Evolutionary conservation across 106 monocot species (phyloP).

Genomic region (Dendrobium nobile): DNA sequence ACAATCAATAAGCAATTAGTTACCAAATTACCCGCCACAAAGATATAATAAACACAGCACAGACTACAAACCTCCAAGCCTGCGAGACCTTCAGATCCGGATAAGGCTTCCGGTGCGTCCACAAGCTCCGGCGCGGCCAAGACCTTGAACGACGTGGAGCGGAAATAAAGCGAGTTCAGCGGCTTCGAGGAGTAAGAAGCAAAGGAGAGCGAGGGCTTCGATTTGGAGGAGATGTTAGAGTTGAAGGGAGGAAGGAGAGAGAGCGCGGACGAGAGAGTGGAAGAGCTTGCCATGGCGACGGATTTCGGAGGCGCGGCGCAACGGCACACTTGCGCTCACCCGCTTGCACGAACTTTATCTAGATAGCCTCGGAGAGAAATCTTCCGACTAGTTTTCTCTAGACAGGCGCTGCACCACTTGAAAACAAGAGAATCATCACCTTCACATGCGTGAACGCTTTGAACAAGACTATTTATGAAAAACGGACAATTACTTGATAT

Average conservation of each 20-base stretch:
- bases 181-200: not conserved
- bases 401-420: too few relatives aligned
- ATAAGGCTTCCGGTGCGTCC: not conserved
- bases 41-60: not conserved
- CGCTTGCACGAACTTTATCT: too few relatives aligned
- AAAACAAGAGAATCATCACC: too few relatives aligned
- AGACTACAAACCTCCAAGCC: not conserved
- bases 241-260: not conserved
- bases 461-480: too few relatives aligned
- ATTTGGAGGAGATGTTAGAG: not conserved
- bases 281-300: not conserved
- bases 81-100: not conserved
- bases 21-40: not conserved
- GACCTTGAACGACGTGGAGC: not conserved
- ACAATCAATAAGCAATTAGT: not conserved
- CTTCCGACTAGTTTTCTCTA: too few relatives aligned
- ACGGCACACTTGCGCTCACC: not conserved
- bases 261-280: not conserved
- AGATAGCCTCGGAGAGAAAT: too few relatives aligned
- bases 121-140: constrained; percentile 1
- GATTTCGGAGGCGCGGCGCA: constrained; percentile 1
- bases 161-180: not conserved
- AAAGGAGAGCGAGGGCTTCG: not conserved
- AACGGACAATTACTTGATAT: too few relatives aligned
- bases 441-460: too few relatives aligned